Conservation (phyloP, 768 basidiomycete genomes). For the Chalciporus piperatus region DNA sequence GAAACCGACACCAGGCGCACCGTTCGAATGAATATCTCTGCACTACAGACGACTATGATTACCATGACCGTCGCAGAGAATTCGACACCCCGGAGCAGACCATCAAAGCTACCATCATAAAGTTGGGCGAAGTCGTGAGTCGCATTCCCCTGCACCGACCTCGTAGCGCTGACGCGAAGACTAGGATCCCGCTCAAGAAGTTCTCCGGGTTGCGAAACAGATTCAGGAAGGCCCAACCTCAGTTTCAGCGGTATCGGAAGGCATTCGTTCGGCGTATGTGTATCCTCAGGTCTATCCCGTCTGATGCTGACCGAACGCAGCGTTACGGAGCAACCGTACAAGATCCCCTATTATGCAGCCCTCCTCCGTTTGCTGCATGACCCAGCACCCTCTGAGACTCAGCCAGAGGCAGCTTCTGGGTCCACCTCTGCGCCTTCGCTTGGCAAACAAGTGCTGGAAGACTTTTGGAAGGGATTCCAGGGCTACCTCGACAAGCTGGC, state of each 20-base stretch:
- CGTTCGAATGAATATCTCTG: not conserved
- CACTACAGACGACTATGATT: constrained; percentile 55
- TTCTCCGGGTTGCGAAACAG: constrained; percentile 62
- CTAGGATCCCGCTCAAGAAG: constrained; percentile 70
- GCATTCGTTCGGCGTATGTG: constrained; percentile 65
- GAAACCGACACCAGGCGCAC: not conserved
- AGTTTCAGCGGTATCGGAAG: constrained; percentile 66
- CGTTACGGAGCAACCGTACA: constrained; percentile 90
- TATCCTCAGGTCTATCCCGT: not conserved
- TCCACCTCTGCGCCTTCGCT: constrained; percentile 40
- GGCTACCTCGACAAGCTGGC: constrained; percentile 82
- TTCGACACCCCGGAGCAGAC: constrained; percentile 73
- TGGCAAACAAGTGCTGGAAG: constrained; percentile 75
- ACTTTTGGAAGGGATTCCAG: constrained; percentile 91
- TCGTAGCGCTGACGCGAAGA: constrained; percentile 5
- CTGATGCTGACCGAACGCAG: constrained; percentile 36
- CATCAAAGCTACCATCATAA: constrained; percentile 63
- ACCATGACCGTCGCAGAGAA: constrained; percentile 63
- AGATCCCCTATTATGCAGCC: constrained; percentile 86
- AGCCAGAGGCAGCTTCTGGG: constrained; percentile 22
- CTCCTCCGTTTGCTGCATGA: constrained; percentile 69
- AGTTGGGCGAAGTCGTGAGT: constrained; percentile 81
- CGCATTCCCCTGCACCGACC: not conserved
- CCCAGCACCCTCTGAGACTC: constrained; percentile 36
- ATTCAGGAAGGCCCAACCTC: constrained; percentile 60